Percentiles rank a stretch among this genome's conserved stretches.
phyloP scores from a whole-genome alignment of 2,329 filamentous ascomycete genomes.

The Colletotrichum magnum region DNA sequence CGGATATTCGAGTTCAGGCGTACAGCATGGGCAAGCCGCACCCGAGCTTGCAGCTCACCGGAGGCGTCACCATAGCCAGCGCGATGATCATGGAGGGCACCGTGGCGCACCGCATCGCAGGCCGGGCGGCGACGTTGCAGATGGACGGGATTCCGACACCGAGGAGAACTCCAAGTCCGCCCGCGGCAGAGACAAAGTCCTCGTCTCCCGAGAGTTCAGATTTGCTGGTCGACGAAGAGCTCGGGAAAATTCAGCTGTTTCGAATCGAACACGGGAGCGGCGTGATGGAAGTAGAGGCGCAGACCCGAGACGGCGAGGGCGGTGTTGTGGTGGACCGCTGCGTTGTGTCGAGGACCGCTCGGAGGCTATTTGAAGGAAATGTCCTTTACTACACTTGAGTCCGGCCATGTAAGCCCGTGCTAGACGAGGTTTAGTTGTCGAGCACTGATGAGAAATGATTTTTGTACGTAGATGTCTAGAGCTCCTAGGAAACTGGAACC shows the following conservation, averaged over 20 bases:
- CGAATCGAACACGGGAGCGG: constrained; percentile 49
- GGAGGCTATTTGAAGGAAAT: constrained; percentile 50
- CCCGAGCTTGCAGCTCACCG: constrained; percentile 66
- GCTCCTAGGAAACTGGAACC: no score
- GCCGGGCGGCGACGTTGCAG: neutral
- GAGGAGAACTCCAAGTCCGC: constrained; percentile 44
- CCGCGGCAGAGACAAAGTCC: neutral
- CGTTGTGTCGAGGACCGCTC: constrained; percentile 49
- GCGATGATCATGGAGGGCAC: constrained; percentile 59
- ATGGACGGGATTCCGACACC: constrained; percentile 37
- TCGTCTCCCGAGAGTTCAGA: constrained; percentile 4
- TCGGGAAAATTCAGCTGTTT: constrained; percentile 5
- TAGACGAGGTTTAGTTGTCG: no score
- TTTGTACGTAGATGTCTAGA: no score
- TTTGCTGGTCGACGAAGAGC: neutral
- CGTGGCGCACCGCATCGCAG: constrained; percentile 48
- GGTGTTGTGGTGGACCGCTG: constrained; percentile 45
- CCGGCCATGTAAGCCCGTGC: no score
- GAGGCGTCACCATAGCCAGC: constrained; percentile 62
- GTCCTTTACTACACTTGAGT: constrained; percentile 46
- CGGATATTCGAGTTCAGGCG: constrained; percentile 60
- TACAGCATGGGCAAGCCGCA: constrained; percentile 67
- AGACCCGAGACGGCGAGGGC: constrained; percentile 38
- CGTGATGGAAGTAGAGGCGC: constrained; percentile 46
- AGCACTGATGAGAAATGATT: no score